phyloP scores from a whole-genome alignment of 345 rosid genomes.

The Corchorus capsularis region DNA sequence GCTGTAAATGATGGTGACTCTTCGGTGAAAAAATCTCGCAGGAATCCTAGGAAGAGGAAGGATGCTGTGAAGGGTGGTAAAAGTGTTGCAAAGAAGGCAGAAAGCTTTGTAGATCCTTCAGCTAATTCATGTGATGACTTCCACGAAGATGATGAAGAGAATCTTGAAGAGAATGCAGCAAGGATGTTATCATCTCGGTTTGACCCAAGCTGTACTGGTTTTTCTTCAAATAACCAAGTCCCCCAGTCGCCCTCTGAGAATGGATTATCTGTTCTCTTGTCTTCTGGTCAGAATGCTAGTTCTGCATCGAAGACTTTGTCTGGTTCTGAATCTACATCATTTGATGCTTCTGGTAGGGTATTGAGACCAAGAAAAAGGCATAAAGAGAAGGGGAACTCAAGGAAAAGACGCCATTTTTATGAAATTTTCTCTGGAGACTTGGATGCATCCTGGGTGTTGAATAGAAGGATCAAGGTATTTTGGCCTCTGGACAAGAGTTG shows the following conservation, averaged over 20 bases:
- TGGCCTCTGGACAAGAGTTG: conserved; percentile 97
- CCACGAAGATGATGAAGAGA: conserved; percentile 81
- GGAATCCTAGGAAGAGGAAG: conserved; percentile 59
- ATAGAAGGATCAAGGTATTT: conserved; percentile 77
- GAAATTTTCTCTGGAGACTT: conserved; percentile 68
- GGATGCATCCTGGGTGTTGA: conserved; percentile 72
- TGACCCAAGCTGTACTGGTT: conserved; percentile 82
- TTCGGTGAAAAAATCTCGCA: conserved; percentile 33
- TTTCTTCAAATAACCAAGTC: conserved; percentile 54
- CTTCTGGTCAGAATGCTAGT: conserved; percentile 40
- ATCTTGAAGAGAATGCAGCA: conserved; percentile 98
- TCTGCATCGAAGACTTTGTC: conserved; percentile 38
- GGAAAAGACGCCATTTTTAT: conserved; percentile 87
- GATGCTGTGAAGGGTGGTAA: conserved; percentile 24
- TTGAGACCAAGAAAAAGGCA: conserved; percentile 71
- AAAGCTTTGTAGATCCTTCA: conserved; percentile 36
- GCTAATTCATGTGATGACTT: conserved; percentile 38
- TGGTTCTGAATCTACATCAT: conserved; percentile 52
- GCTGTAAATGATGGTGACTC: conserved; percentile 38
- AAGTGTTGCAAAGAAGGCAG: conserved; percentile 39
- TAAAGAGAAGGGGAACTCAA: conserved; percentile 53
- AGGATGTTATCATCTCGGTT: conserved; percentile 94
- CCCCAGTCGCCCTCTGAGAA: conserved; percentile 43
- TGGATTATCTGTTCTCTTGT: conserved; percentile 36
- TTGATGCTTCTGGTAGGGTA: conserved; percentile 64